Conservation (phyloP, 352 stramenopile species). For the Phytophthora quininea region DNA sequence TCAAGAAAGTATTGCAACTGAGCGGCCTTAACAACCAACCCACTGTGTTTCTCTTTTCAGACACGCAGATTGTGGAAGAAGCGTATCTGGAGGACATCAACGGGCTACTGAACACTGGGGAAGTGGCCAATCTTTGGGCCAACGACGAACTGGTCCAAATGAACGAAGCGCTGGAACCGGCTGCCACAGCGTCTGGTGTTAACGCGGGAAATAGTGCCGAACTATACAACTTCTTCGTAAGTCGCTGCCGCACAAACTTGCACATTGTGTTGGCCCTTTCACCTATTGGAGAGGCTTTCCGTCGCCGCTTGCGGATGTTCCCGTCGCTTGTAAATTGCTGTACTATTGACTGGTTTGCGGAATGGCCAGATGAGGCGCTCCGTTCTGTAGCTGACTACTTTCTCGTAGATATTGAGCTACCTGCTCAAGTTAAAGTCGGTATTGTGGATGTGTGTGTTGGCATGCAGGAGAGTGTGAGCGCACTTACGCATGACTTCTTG, state of each 20-base stretch:
- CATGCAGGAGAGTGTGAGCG: slow-evolving; percentile 93
- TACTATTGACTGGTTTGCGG: slow-evolving; percentile 97
- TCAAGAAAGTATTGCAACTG: slow-evolving; percentile 89
- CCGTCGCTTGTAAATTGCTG: slow-evolving; percentile 96
- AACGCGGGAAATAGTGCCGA: slow-evolving; percentile 80
- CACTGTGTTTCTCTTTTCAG: slow-evolving; percentile 93
- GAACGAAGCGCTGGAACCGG: slow-evolving; percentile 73
- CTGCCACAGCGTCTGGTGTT: slow-evolving; percentile 60
- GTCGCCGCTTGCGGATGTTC: slow-evolving; percentile 94
- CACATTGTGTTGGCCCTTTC: slow-evolving; percentile 94
- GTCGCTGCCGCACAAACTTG: slow-evolving; percentile 91
- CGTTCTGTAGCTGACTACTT: slow-evolving; percentile 93
- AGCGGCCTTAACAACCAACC: slow-evolving; percentile 82
- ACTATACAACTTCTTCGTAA: slow-evolving; percentile 92
- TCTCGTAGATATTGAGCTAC: slow-evolving; percentile 88
- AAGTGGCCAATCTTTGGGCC: slow-evolving; percentile 92
- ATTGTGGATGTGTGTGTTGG: slow-evolving; percentile 95
- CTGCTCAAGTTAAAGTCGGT: slow-evolving; percentile 71
- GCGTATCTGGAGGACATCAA: slow-evolving; percentile 95
- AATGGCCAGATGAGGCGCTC: slow-evolving; percentile 95
- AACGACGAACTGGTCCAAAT: slow-evolving; percentile 90
- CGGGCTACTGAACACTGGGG: slow-evolving; percentile 92
- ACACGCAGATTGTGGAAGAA: slow-evolving; percentile 94
- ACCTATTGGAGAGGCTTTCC: slow-evolving; percentile 94
- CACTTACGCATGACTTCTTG: slow-evolving; percentile 84